Evolutionary conservation across 2,329 filamentous ascomycete genomes (phyloP), one percentile per base, ranked within the genome.

Genomic region (Alternaria ethzedia): DNA sequence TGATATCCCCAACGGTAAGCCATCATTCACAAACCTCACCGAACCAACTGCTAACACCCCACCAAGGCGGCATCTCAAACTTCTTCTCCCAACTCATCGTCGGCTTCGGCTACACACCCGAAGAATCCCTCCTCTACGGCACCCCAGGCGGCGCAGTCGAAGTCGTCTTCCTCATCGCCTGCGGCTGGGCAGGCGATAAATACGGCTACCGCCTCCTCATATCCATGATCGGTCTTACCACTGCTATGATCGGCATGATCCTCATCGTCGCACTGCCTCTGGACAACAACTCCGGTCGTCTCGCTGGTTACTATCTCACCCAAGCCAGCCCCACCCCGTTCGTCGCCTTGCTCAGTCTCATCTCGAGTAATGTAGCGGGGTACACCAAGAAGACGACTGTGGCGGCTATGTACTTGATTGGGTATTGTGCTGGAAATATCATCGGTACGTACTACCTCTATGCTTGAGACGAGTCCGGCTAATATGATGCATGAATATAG

Each of bases 221-320:
- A 49, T 84, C 84, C 64, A 82, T 83, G 13, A 80, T 77, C 2
- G 87, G 87, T 0, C 79, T 89, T 6, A 66, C 86, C 10, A 65
- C 85, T 5, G 78, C 86, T 0, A 85, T 89, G n/a, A 61, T 90
- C 2, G 89, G 89, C 45, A 86, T 90, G 80, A 79, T 89, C 1
- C 82, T 91, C n/a, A 88, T 91, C 61, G 85, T 90, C 10, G 87
- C 86, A 3, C 80, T 91, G 4, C 88, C 88, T 0, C 74, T 87
- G 5, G 75, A 79, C n/a, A 87, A 87, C 68, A 86, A 85, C 63
- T 82, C 80, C 2, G 90, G 89, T 11, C 83, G 87, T 0, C 81
- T 91, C 11, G 83, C 88, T 2, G 89, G 88, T 0, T 91, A 90
- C 75, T 92, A 91, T 77, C 79, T 92, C 54, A 90, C 87, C 0